Base-by-base conservation (phyloP, 192 early-diverging fungal genomes). In the Dispira simplex region DNA sequence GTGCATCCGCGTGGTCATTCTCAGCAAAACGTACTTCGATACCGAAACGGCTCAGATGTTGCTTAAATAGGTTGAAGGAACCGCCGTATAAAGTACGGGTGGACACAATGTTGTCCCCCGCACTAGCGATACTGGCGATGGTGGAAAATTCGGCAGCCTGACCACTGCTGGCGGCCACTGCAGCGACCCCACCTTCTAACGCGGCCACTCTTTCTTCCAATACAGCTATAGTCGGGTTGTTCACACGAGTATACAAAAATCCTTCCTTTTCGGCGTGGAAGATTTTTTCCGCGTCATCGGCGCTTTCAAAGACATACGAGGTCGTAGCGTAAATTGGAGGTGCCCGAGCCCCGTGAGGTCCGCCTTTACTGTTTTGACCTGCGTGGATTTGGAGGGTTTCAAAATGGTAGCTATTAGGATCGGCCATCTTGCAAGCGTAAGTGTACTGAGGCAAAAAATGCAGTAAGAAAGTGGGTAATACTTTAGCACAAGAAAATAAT, bases 351-450 rank as follows among this genome's bases (percentile, higher is more conserved):
- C 49, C n/a, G 23, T 86, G 81, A 63, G 89, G 94, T 3, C 81
- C 65, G 8, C 78, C 25, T 64, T 83, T 83, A 55, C 85, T 67
- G 9, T 63, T 65, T 64, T 87, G 90, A 26, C 92, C 93, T 23
- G 92, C 90, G 66, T 97, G 94, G 16, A 97, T 73, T 73, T 94
- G 91, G 27, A 94, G 83, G 26, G 92, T 97, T 64, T 95, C 91
- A 67, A 95, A 95, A 66, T 71, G 81, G 59, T 71, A 27, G 49
- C 8, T 23, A 8, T 51, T 51, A 8, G 49, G 1, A 23, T 51
- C 23, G 23, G 45, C 39, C 32, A 39, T 39, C 1, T 39, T 39
- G 1, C 32, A 39, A 39, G 32, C 1, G 32, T 39, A 39, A 39
- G 32, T 6, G 32, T 39, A 39, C 32, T 6, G 32, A 39, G 32